Base-by-base conservation (phyloP, 2,329 filamentous ascomycete genomes). In the Colletotrichum destructivum region DNA sequence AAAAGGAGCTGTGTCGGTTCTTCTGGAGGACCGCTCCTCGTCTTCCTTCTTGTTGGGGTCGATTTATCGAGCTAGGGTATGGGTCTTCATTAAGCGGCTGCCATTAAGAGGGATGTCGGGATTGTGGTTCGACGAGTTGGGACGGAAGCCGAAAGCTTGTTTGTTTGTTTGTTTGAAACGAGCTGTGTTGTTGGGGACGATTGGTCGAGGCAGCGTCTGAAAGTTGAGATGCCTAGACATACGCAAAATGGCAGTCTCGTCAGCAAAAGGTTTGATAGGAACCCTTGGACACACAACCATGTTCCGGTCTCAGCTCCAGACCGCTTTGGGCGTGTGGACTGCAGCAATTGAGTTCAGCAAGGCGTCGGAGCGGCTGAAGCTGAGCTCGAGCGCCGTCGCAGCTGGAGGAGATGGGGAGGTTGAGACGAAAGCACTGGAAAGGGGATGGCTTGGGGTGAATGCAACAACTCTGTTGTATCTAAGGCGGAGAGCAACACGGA, bases 161-260 rank as follows among this genome's bases (percentile, higher is more conserved):
- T 35, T 35, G 31, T 35, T 35, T 8, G 65, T 42, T 47, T 69
- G 65, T 71, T 69, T 64, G 54, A 64, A 64, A 69, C 38, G 26
- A 31, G 59, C 15, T 23, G 55, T 54, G 54, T 56, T 46, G 65
- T 40, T 44, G 21, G 31, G 35, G 31, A 55, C 54, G 47, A 63
- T 69, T 72, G 65, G 69, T 42, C 60, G 51, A 61, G 69, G 46
- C 26, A 11, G 40, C 54, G 65, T 69, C 69, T 64, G 66, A 72
- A 35, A 64, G 54, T 42, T 60, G 54, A 47, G 40, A 72, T 60
- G 60, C 31, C 69, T 72, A 51, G 31, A 69, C 65, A 59, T 44
- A 61, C 7, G 31, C 31, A 35, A 35, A 64, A 64, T 49, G 55
- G 23, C 18, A 21, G 26, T 31, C 7, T 12, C 21, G 69, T 72